Evolutionary conservation across 495 filamentous ascomycete species (phyloP), one percentile per base, ranked within the genome.

Genomic region (Aspergillus wentii): DNA sequence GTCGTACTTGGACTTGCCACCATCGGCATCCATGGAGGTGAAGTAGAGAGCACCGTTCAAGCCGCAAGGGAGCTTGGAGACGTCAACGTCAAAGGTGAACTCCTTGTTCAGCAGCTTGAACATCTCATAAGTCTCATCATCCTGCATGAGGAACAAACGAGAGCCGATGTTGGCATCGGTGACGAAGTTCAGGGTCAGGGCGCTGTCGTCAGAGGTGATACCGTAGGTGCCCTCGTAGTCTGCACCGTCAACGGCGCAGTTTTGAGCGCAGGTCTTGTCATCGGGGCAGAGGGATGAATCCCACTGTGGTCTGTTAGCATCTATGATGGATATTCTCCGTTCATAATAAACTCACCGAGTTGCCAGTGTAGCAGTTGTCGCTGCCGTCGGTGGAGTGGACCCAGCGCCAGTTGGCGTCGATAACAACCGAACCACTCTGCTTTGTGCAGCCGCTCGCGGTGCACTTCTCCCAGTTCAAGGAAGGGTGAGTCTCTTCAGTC

Each of bases 31-130:
- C 82, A 86, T 85, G 42, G 74, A 64, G 8, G 68, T 62, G 13
- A 85, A 65, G 51, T 86, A 86, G 13, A 86, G 56, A 8, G 82
- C 82, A 37, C 82, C 82, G 59, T 87, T 84, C 52, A 78, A 67
- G 26, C 82, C 82, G 40, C 82, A 86, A 5, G 78, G 74, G 15
- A 83, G 59, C 18, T 75, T 64, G 17, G 70, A 75, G 22, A 79
- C 62, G 38, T 86, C 80, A 1, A 83, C 79, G 34, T 80, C 76
- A 42, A 86, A 85, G n/a, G 72, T 74, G 44, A 86, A 65, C 59
- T 86, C 82, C 41, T 68, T 53, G 43, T 72, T 69, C 31, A 75
- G 44, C 3, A 82, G 59, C 30, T 74, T 59, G 42, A 82, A 62
- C 29, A 69, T 64, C 53, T 80, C 62, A 49, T 85, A 85, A 19